Evolutionary conservation across 306 rosid genomes (phyloP), one percentile per base, ranked within the genome.

Genomic region (Trifolium pratense): DNA sequence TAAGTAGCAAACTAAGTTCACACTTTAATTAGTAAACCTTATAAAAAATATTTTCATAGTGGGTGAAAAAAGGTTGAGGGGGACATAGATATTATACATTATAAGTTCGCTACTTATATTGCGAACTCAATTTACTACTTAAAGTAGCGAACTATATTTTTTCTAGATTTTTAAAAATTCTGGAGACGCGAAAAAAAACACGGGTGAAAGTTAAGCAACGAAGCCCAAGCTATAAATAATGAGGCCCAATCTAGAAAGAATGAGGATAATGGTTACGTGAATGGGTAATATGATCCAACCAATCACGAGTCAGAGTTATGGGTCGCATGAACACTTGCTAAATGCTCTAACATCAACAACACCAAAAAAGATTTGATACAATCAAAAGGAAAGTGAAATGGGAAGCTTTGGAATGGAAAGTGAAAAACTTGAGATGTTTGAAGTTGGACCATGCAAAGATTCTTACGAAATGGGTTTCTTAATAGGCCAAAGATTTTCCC

Each of bases 401-500:
- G 72, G 66, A 42, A 64, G 79, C 63, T 66, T 32, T 10, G 21
- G 0, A 1, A 17, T 69, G 74, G 81, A 78, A 71, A 68, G 17
- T 34, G 80, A 76, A 69, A 72, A 3, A 70, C 53, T 87, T 49
- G 86, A 85, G 64, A 71, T 84, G 37, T 84, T 85, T 1, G 81
- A 85, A 84, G 85, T 86, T 77, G 90, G 84, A 42, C 78, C 87
- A 31, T 86, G 84, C 79, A 49, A 72, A 55, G 80, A 75, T 79
- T 55, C 78, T 49, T 81, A 85, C 43, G 57, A 81, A 51, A 81
- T 88, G 89, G 98, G 96, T 11, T 56, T 86, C 59, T 74, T 79
- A 18, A 87, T 89, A 5, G 98, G 98, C 65, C 77, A 53, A 75
- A 87, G 89, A 7, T 90, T 91, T 79, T 79, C 87, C n/a, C 21